A percentile compares a stretch with the other conserved stretches of the same genome.
These are phyloP conservation scores for Themeda triandra DNA, from an alignment of 176 grass and related monocot species.

Conservation along the genomic window DNA sequence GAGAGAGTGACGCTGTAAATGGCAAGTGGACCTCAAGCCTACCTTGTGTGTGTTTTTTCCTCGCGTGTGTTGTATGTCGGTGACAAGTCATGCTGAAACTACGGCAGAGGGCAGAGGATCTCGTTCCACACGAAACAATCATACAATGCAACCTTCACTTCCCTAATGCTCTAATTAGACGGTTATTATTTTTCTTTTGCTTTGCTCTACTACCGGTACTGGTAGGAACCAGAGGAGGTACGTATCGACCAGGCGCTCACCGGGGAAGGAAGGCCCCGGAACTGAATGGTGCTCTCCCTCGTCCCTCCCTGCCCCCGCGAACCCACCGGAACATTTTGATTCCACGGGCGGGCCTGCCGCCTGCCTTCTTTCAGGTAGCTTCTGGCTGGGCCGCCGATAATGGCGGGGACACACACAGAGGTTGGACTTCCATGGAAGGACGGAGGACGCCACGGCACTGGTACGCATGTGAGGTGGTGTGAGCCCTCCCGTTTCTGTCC, in stretches of 20 bases:
- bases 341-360: not conserved
- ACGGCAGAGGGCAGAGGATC: not conserved
- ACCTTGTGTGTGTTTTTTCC: too few relatives aligned
- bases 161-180: too few relatives aligned
- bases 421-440: not conserved
- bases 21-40: too few relatives aligned
- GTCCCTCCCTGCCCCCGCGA: not conserved
- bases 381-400: not conserved
- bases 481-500: not conserved
- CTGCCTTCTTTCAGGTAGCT: not conserved
- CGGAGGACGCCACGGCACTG: not conserved
- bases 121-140: not conserved
- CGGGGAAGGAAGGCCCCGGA: not conserved
- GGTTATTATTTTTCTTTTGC: not conserved
- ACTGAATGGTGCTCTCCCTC: too few relatives aligned
- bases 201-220: not conserved
- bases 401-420: not conserved
- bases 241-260: not conserved
- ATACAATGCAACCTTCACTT: not conserved
- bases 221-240: not conserved
- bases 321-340: not conserved
- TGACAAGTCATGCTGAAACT: not conserved
- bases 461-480: conserved; percentile 31
- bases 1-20: too few relatives aligned
- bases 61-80: too few relatives aligned